These are phyloP conservation scores for Cutaneotrichosporon mucoides DNA, from an alignment of 1,284 basidiomycete species.

Conservation along the genomic window DNA sequence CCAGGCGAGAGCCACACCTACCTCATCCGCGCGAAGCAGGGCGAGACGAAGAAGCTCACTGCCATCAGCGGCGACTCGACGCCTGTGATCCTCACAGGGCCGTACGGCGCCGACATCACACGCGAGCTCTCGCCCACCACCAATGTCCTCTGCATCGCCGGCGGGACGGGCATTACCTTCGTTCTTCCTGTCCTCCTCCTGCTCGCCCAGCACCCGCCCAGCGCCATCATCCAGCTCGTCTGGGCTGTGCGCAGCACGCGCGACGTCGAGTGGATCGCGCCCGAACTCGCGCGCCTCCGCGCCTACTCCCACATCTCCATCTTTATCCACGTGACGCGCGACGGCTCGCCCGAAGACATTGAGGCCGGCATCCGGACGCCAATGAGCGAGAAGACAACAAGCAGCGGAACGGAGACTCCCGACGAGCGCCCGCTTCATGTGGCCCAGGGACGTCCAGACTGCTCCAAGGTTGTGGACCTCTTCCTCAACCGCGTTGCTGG, in stretches of 20 bases:
- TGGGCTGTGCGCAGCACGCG: conserved; percentile 26
- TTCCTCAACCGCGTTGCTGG: conserved; percentile 5
- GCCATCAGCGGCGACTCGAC: conserved; percentile 5
- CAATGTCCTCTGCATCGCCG: conserved; percentile 43
- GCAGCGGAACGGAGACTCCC: no score
- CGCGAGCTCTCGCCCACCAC: conserved; percentile 2
- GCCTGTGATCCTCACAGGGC: conserved; percentile 30
- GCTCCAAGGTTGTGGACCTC: not conserved
- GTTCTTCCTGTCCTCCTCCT: conserved; percentile 31
- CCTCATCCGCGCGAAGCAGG: conserved; percentile 28
- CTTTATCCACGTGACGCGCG: conserved; percentile 22
- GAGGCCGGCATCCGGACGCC: not conserved
- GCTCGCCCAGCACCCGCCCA: conserved; percentile 13
- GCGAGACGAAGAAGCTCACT: conserved; percentile 25
- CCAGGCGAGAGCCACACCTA: conserved; percentile 24
- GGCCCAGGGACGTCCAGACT: not conserved
- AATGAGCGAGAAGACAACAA: not conserved
- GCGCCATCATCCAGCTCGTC: conserved; percentile 22
- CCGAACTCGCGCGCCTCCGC: conserved; percentile 23
- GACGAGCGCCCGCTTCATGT: not conserved
- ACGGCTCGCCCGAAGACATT: not conserved
- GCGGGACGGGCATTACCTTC: conserved; percentile 35
- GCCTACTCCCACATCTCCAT: conserved; percentile 14
- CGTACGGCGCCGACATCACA: conserved; percentile 26
- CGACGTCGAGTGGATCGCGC: conserved; percentile 27